phyloP scores from a whole-genome alignment of 2,329 filamentous ascomycete genomes.

The Zymoseptoria ardabiliae region DNA sequence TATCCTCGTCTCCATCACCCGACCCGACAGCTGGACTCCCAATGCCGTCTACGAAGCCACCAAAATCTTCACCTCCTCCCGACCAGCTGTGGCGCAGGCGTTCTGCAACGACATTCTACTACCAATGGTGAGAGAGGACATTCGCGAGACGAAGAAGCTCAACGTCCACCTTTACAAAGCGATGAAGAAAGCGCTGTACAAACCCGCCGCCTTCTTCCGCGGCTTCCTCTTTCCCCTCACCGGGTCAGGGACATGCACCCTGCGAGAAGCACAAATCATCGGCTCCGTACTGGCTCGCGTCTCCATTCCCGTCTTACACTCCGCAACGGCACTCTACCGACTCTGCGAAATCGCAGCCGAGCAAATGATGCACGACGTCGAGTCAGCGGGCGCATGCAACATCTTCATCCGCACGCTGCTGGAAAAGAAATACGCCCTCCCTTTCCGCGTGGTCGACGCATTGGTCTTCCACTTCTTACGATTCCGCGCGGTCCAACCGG shows the following conservation, averaged over 20 bases:
- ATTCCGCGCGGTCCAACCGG: conserved; percentile 65
- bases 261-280: conserved; percentile 87
- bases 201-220: conserved; percentile 94
- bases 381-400: conserved; percentile 86
- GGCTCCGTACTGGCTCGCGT: conserved; percentile 77
- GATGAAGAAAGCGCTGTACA: conserved; percentile 86
- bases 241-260: conserved; percentile 74
- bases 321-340: conserved; percentile 81
- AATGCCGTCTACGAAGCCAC: conserved; percentile 85
- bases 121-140: conserved; percentile 86
- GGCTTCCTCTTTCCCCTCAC: conserved; percentile 89
- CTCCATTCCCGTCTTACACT: conserved; percentile 84
- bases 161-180: conserved; percentile 94
- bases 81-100: conserved; percentile 69
- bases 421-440: conserved; percentile 94
- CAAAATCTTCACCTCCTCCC: conserved; percentile 81
- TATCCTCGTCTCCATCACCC: conserved; percentile 75
- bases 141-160: conserved; percentile 86
- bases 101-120: conserved; percentile 85
- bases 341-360: conserved; percentile 92
- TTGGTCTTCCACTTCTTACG: conserved; percentile 95
- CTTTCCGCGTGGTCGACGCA: conserved; percentile 88
- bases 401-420: conserved; percentile 89
- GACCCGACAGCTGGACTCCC: conserved; percentile 68
- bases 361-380: conserved; percentile 72